Evolutionary conservation across 257 asterid species (phyloP).

Genomic region (Penstemon barbatus): DNA sequence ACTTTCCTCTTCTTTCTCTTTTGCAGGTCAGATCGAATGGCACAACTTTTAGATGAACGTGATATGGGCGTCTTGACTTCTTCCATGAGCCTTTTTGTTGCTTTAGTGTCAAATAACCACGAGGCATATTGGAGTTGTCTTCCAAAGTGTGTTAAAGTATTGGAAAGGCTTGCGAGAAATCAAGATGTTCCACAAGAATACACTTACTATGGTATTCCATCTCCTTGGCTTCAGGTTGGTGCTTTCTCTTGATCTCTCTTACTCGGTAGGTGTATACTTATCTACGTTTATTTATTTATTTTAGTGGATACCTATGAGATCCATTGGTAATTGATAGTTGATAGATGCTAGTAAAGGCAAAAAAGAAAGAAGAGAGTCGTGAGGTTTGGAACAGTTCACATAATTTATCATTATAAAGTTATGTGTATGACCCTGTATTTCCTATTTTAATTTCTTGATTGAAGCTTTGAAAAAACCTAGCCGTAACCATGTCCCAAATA

Average conservation of each 20-base stretch:
- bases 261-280: neutral
- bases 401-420: neutral
- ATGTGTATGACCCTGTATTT: neutral
- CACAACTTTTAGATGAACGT: slow-evolving; percentile 96
- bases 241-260: slow-evolving; percentile 25
- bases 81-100: slow-evolving; percentile 95
- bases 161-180: slow-evolving; percentile 94
- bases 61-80: slow-evolving; percentile 98
- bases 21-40: slow-evolving; percentile 96
- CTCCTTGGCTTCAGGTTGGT: slow-evolving; percentile 99
- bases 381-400: neutral
- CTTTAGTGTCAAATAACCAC: slow-evolving; percentile 92
- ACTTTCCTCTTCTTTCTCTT: slow-evolving; percentile 20
- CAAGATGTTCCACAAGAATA: slow-evolving; percentile 98
- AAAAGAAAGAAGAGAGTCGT: neutral
- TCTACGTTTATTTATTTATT: slow-evolving; percentile 1
- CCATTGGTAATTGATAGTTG: neutral
- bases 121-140: slow-evolving; percentile 97
- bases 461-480: neutral
- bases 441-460: neutral
- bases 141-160: slow-evolving; percentile 84
- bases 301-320: neutral
- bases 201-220: slow-evolving; percentile 97
- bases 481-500: neutral
- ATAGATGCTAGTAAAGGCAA: slow-evolving; percentile 5